These are phyloP conservation scores for Kuraishia floccosa DNA, from an alignment of 805 yeast species.

Conservation along the genomic window DNA sequence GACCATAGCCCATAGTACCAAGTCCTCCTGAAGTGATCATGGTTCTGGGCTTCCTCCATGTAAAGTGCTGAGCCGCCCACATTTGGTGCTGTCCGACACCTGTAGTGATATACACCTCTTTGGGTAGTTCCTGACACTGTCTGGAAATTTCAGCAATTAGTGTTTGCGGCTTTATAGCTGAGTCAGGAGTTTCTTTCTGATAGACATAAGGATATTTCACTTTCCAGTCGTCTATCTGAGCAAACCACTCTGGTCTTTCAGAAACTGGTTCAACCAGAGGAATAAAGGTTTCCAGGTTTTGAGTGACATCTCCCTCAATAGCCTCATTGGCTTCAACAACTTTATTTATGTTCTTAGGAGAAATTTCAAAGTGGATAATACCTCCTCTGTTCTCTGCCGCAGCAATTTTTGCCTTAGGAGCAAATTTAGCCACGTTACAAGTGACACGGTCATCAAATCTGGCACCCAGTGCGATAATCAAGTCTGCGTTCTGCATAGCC, in stretches of 20 bases:
- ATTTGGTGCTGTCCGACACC: conserved; percentile 99
- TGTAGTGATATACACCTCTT: conserved; percentile 82
- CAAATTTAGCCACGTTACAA: conserved; percentile 73
- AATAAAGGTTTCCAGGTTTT: conserved; percentile 59
- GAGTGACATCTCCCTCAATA: conserved; percentile 89
- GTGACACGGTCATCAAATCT: conserved; percentile 99
- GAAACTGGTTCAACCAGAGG: conserved; percentile 55
- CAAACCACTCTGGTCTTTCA: conserved; percentile 72
- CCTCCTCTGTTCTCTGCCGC: conserved; percentile 89
- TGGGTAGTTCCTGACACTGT: conserved; percentile 50
- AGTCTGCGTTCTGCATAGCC: conserved; percentile 89
- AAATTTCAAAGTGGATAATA: conserved; percentile 90
- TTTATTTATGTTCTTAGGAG: conserved; percentile 95
- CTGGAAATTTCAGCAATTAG: conserved; percentile 68
- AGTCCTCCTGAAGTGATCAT: conserved; percentile 98
- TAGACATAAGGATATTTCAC: conserved; percentile 77
- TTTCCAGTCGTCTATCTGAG: conserved; percentile 71
- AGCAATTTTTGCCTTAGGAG: conserved; percentile 87
- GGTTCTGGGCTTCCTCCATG: conserved; percentile 87
- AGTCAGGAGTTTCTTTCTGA: conserved; percentile 68
- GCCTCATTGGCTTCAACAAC: conserved; percentile 96
- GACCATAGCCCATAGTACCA: conserved; percentile 98
- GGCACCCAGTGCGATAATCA: conserved; percentile 91
- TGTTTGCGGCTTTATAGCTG: conserved; percentile 87
- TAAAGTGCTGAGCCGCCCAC: conserved; percentile 99